Conservation (phyloP, 768 basidiomycete species). For the Coprinellus aureogranulatus region DNA sequence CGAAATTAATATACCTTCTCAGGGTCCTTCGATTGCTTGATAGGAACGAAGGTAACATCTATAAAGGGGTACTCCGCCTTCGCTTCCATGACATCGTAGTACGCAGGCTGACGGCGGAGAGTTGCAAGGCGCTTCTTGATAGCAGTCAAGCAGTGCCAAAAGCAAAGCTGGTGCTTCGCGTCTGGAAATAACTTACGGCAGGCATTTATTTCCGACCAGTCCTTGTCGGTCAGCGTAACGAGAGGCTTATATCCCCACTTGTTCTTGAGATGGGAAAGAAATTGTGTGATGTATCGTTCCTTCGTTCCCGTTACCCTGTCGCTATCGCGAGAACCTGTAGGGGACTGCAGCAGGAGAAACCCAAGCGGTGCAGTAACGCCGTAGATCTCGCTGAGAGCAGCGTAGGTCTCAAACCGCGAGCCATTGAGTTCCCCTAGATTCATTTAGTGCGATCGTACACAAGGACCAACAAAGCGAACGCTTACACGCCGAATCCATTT, state of each 20-base stretch:
- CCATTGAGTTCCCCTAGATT: conserved; percentile 31
- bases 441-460: not conserved
- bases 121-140: conserved; percentile 28
- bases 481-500: conserved; percentile 30
- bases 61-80: conserved; percentile 24
- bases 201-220: conserved; percentile 27
- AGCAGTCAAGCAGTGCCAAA: conserved; percentile 32
- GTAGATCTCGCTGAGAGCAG: conserved; percentile 28
- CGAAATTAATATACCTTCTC: not conserved
- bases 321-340: not conserved
- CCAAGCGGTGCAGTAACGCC: conserved; percentile 33
- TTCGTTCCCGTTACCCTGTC: conserved; percentile 20
- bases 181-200: conserved; percentile 20
- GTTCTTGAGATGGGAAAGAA: conserved; percentile 22
- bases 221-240: conserved; percentile 33
- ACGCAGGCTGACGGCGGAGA: conserved; percentile 19
- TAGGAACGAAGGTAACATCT: conserved; percentile 21
- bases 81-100: conserved; percentile 26
- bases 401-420: conserved; percentile 29
- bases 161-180: conserved; percentile 36
- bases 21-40: conserved; percentile 13
- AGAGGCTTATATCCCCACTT: conserved; percentile 20
- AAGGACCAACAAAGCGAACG: not conserved
- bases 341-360: conserved; percentile 22
- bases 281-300: conserved; percentile 20